Percentiles rank a stretch among this genome's conserved stretches.
phyloP scores from a whole-genome alignment of 108 stramenopile species.

The Cyclotella sp. region DNA sequence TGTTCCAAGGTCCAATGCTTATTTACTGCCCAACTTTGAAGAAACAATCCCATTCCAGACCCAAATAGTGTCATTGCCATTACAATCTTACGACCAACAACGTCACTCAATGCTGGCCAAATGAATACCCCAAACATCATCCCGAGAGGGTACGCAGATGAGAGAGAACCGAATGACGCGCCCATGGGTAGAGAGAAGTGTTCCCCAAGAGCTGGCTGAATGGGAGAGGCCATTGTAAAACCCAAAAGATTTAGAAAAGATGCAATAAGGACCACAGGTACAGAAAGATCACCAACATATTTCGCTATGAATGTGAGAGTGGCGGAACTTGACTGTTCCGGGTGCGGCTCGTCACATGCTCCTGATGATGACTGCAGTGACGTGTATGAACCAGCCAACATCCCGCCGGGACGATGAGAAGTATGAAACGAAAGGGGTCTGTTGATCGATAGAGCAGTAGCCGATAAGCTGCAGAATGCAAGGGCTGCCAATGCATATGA shows the following conservation, averaged over 20 bases:
- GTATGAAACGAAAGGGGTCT: too few species aligned
- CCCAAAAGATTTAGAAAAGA: conserved; percentile 79
- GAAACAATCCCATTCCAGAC: conserved; percentile 64
- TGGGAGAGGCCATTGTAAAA: conserved; percentile 84
- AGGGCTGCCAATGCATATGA: too few species aligned
- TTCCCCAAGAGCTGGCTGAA: conserved; percentile 73
- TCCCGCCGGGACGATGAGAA: too few species aligned
- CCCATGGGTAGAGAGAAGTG: conserved; percentile 77
- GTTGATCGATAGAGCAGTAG: too few species aligned
- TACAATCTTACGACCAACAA: conserved; percentile 64
- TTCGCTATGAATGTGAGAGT: background rate
- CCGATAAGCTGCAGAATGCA: too few species aligned
- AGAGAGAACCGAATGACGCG: conserved; percentile 72
- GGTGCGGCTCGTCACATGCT: background rate
- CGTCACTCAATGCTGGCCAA: conserved; percentile 78
- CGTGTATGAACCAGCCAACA: background rate
- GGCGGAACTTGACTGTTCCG: background rate
- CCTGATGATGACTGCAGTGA: background rate
- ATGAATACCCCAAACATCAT: conserved; percentile 80
- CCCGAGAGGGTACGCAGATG: conserved; percentile 80
- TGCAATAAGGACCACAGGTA: conserved; percentile 60
- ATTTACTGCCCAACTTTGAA: conserved; percentile 63
- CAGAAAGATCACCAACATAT: conserved; percentile 33
- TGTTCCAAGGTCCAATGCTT: conserved; percentile 47
- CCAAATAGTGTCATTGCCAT: conserved; percentile 62